Evolutionary conservation across 2,329 filamentous ascomycete species (phyloP).

Genomic region (Trichophyton simii): DNA sequence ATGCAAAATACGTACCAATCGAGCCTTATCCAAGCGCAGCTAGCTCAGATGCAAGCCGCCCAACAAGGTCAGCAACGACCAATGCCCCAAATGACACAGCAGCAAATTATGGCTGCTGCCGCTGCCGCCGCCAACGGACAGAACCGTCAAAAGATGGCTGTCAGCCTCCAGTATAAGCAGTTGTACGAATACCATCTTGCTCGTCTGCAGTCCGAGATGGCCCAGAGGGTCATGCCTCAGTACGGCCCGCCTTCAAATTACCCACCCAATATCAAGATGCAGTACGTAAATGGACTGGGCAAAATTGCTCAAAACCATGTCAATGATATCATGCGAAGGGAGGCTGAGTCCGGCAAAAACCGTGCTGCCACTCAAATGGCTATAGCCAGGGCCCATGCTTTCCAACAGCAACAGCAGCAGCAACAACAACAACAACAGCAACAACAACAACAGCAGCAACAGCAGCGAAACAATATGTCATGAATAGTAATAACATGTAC

Average conservation of each 20-base stretch:
- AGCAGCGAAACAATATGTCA: constrained; percentile 10
- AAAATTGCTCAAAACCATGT: constrained; percentile 27
- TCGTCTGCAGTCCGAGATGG: constrained; percentile 27
- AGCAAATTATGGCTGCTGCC: constrained; percentile 28
- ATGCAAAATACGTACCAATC: constrained; percentile 26
- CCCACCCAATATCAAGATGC: constrained; percentile 26
- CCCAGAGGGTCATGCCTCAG: constrained; percentile 25
- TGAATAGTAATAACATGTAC: constrained; percentile 1
- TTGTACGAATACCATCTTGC: constrained; percentile 28
- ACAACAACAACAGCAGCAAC: neutral
- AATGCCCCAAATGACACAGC: constrained; percentile 24
- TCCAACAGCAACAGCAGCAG: constrained; percentile 21
- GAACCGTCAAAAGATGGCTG: constrained; percentile 3
- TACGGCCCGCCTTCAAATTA: constrained; percentile 30
- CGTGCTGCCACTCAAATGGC: constrained; percentile 21
- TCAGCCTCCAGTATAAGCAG: constrained; percentile 20
- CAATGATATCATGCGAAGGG: constrained; percentile 28
- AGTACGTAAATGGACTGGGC: constrained; percentile 26
- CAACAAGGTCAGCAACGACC: constrained; percentile 18
- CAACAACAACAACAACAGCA: neutral
- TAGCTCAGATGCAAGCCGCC: constrained; percentile 20
- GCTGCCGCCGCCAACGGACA: constrained; percentile 20
- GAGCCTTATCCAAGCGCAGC: constrained; percentile 28
- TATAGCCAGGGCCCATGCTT: constrained; percentile 23
- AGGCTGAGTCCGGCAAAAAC: constrained; percentile 24